Percentiles rank a stretch among this genome's conserved stretches.
These are phyloP conservation scores for Suillus discolor DNA, from an alignment of 768 basidiomycete species.

Conservation along the genomic window DNA sequence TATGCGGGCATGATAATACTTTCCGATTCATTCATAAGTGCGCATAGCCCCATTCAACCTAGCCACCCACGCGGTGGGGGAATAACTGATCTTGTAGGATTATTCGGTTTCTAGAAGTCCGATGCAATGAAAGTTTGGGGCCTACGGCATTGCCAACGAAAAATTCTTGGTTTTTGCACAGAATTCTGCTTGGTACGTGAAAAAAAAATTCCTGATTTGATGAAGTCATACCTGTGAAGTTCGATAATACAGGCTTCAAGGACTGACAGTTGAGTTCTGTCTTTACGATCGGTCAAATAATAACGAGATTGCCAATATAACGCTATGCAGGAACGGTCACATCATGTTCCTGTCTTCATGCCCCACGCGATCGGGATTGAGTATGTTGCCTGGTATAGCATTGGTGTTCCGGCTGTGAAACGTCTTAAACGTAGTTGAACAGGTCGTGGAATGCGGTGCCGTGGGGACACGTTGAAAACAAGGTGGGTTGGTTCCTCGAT, in stretches of 20 bases:
- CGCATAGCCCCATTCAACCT: slow-evolving; percentile 12
- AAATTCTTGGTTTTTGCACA: neutral
- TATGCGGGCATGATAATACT: slow-evolving; percentile 6
- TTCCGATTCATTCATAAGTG: slow-evolving; percentile 2
- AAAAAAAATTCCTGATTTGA: neutral
- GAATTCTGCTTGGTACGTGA: neutral
- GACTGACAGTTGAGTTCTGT: slow-evolving; percentile 13
- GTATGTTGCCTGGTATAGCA: neutral
- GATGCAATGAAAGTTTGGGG: neutral
- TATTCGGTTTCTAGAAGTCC: neutral
- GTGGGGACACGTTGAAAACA: neutral
- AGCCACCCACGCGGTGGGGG: neutral
- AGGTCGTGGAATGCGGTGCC: slow-evolving; percentile 25
- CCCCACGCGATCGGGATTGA: slow-evolving; percentile 6
- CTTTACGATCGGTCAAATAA: slow-evolving; percentile 13
- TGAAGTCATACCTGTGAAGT: slow-evolving; percentile 4
- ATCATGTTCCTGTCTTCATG: slow-evolving; percentile 6
- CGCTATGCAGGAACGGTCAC: slow-evolving; percentile 7
- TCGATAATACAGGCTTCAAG: slow-evolving; percentile 3
- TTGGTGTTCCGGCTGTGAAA: too few relatives aligned
- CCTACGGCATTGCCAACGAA: slow-evolving; percentile 9
- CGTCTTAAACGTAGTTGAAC: neutral
- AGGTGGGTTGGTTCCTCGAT: slow-evolving; percentile 5
- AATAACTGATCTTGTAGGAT: neutral
- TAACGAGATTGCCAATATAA: slow-evolving; percentile 12